Evolutionary conservation across 352 stramenopile species (phyloP).

Genomic region (Ophiocytium majus): DNA sequence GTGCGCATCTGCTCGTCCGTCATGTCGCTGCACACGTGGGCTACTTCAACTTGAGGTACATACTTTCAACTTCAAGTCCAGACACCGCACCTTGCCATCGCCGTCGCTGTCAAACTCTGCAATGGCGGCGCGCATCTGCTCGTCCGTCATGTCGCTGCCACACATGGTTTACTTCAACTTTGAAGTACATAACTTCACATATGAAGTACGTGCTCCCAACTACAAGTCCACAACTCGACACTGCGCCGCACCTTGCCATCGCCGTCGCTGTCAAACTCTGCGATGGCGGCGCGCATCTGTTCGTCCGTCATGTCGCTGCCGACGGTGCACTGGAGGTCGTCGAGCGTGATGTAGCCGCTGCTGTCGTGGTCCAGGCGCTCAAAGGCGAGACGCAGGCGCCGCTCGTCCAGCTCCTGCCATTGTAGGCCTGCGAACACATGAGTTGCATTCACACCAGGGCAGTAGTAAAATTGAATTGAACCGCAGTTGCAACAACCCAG

Average conservation of each 20-base stretch:
- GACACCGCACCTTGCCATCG: conserved; percentile 42
- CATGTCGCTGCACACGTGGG: conserved; percentile 20
- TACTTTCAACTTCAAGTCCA: too few relatives aligned
- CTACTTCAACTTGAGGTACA: background rate
- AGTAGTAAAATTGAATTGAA: background rate
- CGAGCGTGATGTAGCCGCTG: conserved; percentile 51
- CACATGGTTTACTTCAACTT: background rate
- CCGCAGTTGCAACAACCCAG: too few relatives aligned
- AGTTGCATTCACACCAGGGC: background rate
- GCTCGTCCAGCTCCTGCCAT: conserved; percentile 40
- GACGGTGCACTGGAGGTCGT: conserved; percentile 42
- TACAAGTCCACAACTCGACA: too few relatives aligned
- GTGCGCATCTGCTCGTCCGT: conserved; percentile 21
- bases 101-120: conserved; percentile 35
- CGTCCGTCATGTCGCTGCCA: conserved; percentile 9
- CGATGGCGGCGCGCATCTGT: conserved; percentile 26
- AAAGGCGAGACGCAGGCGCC: conserved; percentile 41
- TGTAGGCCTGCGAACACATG: conserved; percentile 22
- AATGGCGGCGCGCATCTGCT: conserved; percentile 28
- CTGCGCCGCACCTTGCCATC: conserved; percentile 45
- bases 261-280: conserved; percentile 34
- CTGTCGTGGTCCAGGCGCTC: conserved; percentile 52
- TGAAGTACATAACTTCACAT: background rate
- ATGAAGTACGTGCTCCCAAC: too few relatives aligned
- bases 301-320: conserved; percentile 30